Evolutionary conservation across 192 early-diverging fungal species (phyloP).

Genomic region (Mortierella claussenii): DNA sequence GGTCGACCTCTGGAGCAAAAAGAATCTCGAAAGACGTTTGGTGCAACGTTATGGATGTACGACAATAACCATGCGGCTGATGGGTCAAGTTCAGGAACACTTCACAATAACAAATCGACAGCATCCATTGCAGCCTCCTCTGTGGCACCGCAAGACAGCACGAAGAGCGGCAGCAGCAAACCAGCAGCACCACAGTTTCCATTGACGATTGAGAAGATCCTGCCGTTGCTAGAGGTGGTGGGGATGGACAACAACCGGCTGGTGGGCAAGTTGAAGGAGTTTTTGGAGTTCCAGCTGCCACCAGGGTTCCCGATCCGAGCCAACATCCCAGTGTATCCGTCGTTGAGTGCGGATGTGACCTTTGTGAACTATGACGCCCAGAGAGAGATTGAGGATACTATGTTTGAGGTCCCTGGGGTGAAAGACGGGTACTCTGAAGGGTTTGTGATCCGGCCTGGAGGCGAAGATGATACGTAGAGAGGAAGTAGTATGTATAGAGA

Average conservation of each 20-base stretch:
- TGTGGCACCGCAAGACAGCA: neutral
- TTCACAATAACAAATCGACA: slow-evolving; percentile 4
- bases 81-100: neutral
- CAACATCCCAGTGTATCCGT: slow-evolving; percentile 47
- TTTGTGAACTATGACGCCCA: slow-evolving; percentile 53
- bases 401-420: slow-evolving; percentile 38
- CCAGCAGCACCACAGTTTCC: slow-evolving; percentile 24
- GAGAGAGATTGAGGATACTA: slow-evolving; percentile 21
- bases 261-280: slow-evolving; percentile 47
- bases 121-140: slow-evolving; percentile 6
- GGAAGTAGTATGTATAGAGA: too few species aligned
- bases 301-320: slow-evolving; percentile 50
- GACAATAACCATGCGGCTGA: slow-evolving; percentile 14
- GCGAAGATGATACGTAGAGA: slow-evolving; percentile 33
- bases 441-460: slow-evolving; percentile 34
- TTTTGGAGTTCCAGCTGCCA: slow-evolving; percentile 44
- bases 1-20: slow-evolving; percentile 48
- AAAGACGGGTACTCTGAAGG: slow-evolving; percentile 31
- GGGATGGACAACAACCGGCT: slow-evolving; percentile 54
- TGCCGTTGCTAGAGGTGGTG: slow-evolving; percentile 46
- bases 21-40: slow-evolving; percentile 40
- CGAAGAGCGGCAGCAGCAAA: neutral
- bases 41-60: slow-evolving; percentile 53
- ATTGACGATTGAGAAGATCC: slow-evolving; percentile 45
- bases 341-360: slow-evolving; percentile 44